Evolutionary conservation across 2,329 filamentous ascomycete genomes (phyloP), one percentile per base, ranked within the genome.

Genomic region (Colletotrichum navitas): DNA sequence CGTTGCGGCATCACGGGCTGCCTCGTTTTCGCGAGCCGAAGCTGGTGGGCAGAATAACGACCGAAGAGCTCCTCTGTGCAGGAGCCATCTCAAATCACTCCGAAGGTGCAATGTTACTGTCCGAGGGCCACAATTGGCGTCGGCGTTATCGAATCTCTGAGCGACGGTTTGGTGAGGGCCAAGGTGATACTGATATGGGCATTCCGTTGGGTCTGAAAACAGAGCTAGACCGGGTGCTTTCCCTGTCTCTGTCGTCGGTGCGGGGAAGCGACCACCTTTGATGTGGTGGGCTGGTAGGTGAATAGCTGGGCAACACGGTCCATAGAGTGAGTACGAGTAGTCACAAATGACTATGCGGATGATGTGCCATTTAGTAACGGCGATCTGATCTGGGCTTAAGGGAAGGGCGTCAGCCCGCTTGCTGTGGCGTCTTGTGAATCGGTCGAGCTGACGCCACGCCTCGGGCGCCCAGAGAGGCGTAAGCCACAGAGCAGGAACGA

Each of bases 391-490:
- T 52, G 49, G 43, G 45, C 21, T 45, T 24, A 24, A 26, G 47
- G 2, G 8, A 51, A n/a, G 41, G 34, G 34, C 32, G 32, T 51
- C 10, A n/a, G 16, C 24, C 16, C 10, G 51, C 16, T 29, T 32
- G 32, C 16, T 63, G 45, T 63, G 45, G 45, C 51, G 65, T 54
- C 61, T 21, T 5, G 24, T 64, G 8, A 58, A 41, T 45, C 52
- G 52, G 47, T 26, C 36, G 34, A 41, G 47, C 43, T 29, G 34
- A 55, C 41, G 68, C 63, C 68, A 71, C 68, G 43, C 16, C 29
- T 18, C 24, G 29, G 29, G 54, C 45, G 67, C 18, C 26, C 16
- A 55, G 32, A 51, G 62, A 49, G 55, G 67, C 63, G 55, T 52
- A 51, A 45, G 55, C 67, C 63, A 54, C 55, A 66, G 29, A 0